Conservation (phyloP, 2,329 filamentous ascomycete species). For the Aspergillus oerlinghausenensis region DNA sequence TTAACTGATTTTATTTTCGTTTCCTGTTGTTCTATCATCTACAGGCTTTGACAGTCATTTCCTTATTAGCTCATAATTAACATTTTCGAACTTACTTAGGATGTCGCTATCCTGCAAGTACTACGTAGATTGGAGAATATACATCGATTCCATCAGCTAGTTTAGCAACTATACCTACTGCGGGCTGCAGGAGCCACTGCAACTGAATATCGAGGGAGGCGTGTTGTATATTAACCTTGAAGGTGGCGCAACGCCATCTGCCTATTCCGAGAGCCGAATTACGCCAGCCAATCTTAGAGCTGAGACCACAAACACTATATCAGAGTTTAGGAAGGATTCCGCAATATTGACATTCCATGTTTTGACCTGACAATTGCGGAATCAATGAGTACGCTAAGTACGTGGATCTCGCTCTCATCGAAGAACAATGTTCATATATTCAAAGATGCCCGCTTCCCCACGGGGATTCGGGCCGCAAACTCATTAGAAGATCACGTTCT, state of each 20-base stretch:
- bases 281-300: background rate
- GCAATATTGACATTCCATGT: too few species aligned
- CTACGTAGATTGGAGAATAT: slow-evolving; percentile 1
- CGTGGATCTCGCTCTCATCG: too few species aligned
- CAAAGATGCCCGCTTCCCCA: too few species aligned
- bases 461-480: too few species aligned
- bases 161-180: background rate
- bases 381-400: too few species aligned
- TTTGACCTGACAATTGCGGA: too few species aligned
- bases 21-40: slow-evolving; percentile 1
- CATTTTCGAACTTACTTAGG: background rate
- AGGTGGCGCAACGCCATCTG: background rate
- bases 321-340: background rate
- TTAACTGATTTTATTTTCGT: slow-evolving; percentile 3
- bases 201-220: too few species aligned
- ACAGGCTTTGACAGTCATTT: slow-evolving; percentile 16
- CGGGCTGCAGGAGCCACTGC: background rate
- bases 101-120: background rate
- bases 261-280: background rate
- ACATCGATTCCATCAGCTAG: background rate
- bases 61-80: background rate
- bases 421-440: too few species aligned
- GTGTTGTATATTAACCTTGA: too few species aligned
- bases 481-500: too few species aligned
- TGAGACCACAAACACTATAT: slow-evolving; percentile 44